These are phyloP conservation scores for Paraleonurus japonicus DNA, from an alignment of 257 asterid species.

Conservation along the genomic window DNA sequence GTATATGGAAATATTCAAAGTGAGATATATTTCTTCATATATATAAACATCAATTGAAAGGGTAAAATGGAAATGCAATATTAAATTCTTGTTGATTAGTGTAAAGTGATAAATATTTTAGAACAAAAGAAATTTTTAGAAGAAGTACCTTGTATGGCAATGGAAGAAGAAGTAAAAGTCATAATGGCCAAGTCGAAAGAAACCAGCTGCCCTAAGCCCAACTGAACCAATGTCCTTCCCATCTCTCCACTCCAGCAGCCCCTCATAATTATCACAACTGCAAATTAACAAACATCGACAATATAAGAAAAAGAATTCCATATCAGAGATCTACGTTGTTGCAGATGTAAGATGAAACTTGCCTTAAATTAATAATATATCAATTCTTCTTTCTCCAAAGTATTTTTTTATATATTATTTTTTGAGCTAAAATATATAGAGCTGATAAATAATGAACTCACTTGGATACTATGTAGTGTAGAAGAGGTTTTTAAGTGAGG, in stretches of 20 bases:
- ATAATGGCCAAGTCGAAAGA: conserved; percentile 39
- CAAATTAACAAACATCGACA: neutral
- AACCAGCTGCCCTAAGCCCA: conserved; percentile 52
- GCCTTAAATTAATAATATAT: neutral
- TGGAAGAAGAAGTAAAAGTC: conserved; percentile 55
- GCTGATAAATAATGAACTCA: too few relatives aligned
- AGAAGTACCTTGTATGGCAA: conserved; percentile 40
- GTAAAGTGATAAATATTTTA: too few relatives aligned
- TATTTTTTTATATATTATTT: too few relatives aligned
- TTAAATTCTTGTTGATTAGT: too few relatives aligned
- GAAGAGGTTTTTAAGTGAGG: neutral
- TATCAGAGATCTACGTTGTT: neutral
- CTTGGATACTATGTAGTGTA: too few relatives aligned
- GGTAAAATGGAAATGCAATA: too few relatives aligned
- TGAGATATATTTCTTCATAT: too few relatives aligned
- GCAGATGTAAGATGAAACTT: neutral
- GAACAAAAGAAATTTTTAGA: too few relatives aligned
- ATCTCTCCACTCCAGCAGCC: conserved; percentile 9
- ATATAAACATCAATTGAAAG: too few relatives aligned
- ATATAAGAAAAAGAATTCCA: neutral
- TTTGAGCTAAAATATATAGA: too few relatives aligned
- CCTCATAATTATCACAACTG: neutral
- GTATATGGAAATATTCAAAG: too few relatives aligned
- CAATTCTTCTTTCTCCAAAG: neutral
- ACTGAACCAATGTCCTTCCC: conserved; percentile 23